Conservation (phyloP, 169 alveolate genomes). For the Toxoplasma gondii region DNA sequence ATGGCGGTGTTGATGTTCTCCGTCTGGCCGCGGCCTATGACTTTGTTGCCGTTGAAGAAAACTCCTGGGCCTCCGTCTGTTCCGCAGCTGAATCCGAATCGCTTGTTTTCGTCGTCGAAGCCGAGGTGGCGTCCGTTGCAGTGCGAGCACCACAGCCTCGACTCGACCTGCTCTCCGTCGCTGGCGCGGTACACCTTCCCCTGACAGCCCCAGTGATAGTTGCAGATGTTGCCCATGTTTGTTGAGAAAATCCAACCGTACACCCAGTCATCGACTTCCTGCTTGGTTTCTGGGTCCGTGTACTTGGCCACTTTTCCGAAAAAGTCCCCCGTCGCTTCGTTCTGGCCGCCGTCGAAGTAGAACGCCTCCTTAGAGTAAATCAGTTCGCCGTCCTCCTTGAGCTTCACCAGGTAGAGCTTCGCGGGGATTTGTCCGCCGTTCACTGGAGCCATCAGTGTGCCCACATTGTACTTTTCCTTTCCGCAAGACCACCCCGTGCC, state of each 20-base stretch:
- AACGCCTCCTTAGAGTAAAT: not conserved
- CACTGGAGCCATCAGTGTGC: slow-evolving; percentile 7
- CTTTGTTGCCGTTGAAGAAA: not conserved
- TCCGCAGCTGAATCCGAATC: not conserved
- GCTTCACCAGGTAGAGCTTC: not conserved
- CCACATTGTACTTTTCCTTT: not conserved
- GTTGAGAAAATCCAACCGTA: not conserved
- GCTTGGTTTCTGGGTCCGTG: not conserved
- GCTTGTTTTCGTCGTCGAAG: slow-evolving; percentile 1
- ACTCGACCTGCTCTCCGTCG: not conserved
- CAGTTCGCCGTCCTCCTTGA: not conserved
- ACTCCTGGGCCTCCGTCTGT: slow-evolving; percentile 25
- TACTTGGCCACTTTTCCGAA: not conserved
- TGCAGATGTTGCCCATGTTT: slow-evolving; percentile 18
- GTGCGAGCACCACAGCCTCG: slow-evolving; percentile 24
- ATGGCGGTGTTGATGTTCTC: not conserved
- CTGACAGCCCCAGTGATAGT: slow-evolving; percentile 34
- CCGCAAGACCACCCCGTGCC: slow-evolving; percentile 35
- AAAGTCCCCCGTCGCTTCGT: not conserved
- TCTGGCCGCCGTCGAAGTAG: not conserved
- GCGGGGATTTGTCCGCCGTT: slow-evolving; percentile 6
- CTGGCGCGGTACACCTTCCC: not conserved
- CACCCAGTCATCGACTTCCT: slow-evolving; percentile 8
- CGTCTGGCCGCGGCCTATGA: not conserved
- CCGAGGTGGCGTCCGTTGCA: not conserved